phyloP scores from a whole-genome alignment of 176 grass and related monocot species.

The Leersia perrieri region DNA sequence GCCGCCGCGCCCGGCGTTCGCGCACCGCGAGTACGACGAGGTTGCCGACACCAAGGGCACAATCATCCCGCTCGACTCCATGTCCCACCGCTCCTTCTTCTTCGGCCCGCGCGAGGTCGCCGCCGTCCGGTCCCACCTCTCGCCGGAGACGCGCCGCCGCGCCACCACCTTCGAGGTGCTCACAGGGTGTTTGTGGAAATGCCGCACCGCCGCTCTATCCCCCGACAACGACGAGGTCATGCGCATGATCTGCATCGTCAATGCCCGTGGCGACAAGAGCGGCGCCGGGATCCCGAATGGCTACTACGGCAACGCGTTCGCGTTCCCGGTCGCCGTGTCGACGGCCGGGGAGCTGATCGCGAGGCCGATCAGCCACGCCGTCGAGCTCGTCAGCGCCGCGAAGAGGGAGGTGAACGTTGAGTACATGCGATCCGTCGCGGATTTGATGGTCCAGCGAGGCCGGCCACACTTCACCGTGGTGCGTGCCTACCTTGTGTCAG shows the following conservation, averaged over 20 bases:
- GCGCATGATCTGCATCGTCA: slow-evolving; percentile 71
- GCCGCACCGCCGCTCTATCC: slow-evolving; percentile 66
- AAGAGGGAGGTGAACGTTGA: slow-evolving; percentile 60
- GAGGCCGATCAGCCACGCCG: slow-evolving; percentile 52
- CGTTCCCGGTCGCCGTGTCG: slow-evolving; percentile 58
- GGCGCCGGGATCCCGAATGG: slow-evolving; percentile 42
- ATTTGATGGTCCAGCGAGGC: slow-evolving; percentile 61
- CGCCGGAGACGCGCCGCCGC: slow-evolving; percentile 25
- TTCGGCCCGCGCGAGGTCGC: slow-evolving; percentile 54
- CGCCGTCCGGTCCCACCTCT: slow-evolving; percentile 39
- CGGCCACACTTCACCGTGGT: slow-evolving; percentile 75
- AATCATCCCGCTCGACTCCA: slow-evolving; percentile 70
- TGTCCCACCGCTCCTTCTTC: slow-evolving; percentile 76
- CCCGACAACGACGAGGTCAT: slow-evolving; percentile 69
- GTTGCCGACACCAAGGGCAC: slow-evolving; percentile 76
- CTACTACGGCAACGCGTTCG: slow-evolving; percentile 88
- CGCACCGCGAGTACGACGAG: slow-evolving; percentile 71
- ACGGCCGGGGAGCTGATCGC: slow-evolving; percentile 43
- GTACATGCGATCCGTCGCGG: slow-evolving; percentile 64
- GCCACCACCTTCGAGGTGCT: slow-evolving; percentile 83
- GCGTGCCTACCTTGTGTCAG: slow-evolving; percentile 60
- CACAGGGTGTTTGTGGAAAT: slow-evolving; percentile 68
- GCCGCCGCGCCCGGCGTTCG: slow-evolving; percentile 46
- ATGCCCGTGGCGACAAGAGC: slow-evolving; percentile 49
- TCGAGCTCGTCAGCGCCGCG: slow-evolving; percentile 61